Evolutionary conservation across 768 basidiomycete species (phyloP).

Genomic region (Royoungia palumana): DNA sequence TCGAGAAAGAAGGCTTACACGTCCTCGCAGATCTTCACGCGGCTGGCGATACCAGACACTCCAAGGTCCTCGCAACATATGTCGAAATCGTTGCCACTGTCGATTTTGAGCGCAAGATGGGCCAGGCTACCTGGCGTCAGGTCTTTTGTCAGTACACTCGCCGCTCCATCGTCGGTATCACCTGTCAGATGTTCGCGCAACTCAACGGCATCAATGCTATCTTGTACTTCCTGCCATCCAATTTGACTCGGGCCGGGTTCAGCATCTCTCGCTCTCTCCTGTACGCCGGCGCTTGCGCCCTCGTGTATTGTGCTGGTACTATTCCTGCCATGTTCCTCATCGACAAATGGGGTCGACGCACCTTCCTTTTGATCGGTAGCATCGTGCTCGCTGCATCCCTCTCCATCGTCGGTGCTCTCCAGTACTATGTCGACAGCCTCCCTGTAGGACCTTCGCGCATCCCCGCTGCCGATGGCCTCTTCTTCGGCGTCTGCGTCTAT

Average conservation of each 20-base stretch:
- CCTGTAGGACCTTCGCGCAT: constrained; percentile 32
- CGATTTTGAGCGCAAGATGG: constrained; percentile 38
- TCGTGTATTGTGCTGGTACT: constrained; percentile 48
- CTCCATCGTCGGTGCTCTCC: constrained; percentile 50
- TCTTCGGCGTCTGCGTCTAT: constrained; percentile 50
- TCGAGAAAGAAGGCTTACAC: constrained; percentile 45
- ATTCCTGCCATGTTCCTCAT: constrained; percentile 53
- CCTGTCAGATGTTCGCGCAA: constrained; percentile 53
- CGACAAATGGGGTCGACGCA: constrained; percentile 50
- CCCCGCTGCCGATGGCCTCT: constrained; percentile 36
- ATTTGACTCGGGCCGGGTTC: constrained; percentile 50
- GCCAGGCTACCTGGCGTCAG: constrained; percentile 45
- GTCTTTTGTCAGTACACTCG: constrained; percentile 50
- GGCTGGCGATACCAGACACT: constrained; percentile 43
- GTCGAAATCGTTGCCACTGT: constrained; percentile 40
- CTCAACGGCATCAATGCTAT: constrained; percentile 58
- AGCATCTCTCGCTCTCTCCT: constrained; percentile 40
- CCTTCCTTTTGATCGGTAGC: constrained; percentile 49
- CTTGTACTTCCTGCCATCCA: constrained; percentile 55
- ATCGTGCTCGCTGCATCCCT: constrained; percentile 42
- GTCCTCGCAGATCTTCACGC: constrained; percentile 59
- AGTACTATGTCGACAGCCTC: constrained; percentile 41
- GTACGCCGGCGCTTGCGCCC: constrained; percentile 44
- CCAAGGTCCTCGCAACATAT: constrained; percentile 43
- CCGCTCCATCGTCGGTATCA: constrained; percentile 49